Conservation (phyloP, 108 stramenopile genomes). For the Aureococcus anophagefferens region DNA sequence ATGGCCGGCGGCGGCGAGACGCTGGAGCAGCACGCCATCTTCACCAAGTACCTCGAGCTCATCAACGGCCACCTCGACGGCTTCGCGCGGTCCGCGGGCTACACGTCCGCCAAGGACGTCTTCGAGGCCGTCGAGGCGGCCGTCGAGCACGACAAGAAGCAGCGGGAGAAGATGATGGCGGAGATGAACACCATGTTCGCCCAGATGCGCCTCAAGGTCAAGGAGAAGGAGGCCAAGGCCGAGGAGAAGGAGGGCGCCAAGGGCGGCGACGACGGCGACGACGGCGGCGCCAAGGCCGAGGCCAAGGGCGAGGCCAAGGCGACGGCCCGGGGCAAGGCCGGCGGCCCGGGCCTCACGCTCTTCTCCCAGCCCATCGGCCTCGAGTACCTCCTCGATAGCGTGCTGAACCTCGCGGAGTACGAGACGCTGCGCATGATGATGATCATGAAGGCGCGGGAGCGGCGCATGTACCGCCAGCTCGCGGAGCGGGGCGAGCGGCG, state of each 20-base stretch:
- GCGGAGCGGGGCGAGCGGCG: not conserved
- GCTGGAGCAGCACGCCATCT: conserved; percentile 6
- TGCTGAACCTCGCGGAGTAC: conserved; percentile 9
- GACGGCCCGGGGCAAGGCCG: not conserved
- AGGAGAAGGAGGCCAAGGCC: not conserved
- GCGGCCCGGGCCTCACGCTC: not conserved
- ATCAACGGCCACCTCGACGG: not conserved
- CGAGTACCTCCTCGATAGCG: conserved; percentile 10
- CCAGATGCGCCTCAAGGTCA: not conserved
- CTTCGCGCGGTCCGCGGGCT: not conserved
- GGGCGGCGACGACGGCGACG: not conserved
- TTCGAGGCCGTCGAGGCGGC: not conserved
- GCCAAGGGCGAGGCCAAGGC: not conserved
- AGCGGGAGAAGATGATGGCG: conserved; percentile 12
- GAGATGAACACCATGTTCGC: not conserved
- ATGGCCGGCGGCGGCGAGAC: conserved; percentile 2
- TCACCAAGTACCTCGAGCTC: not conserved
- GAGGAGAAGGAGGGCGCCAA: not conserved
- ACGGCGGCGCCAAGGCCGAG: not conserved
- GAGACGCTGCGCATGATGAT: conserved; percentile 16
- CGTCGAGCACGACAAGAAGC: conserved; percentile 9
- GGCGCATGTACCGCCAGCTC: not conserved
- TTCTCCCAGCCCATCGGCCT: conserved; percentile 8
- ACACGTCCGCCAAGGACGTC: not conserved
- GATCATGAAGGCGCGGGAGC: conserved; percentile 5